Percentiles rank a stretch among this genome's conserved stretches.
Conservation (phyloP, 75 land plant species). For the Isoetes taiwanensis region DNA sequence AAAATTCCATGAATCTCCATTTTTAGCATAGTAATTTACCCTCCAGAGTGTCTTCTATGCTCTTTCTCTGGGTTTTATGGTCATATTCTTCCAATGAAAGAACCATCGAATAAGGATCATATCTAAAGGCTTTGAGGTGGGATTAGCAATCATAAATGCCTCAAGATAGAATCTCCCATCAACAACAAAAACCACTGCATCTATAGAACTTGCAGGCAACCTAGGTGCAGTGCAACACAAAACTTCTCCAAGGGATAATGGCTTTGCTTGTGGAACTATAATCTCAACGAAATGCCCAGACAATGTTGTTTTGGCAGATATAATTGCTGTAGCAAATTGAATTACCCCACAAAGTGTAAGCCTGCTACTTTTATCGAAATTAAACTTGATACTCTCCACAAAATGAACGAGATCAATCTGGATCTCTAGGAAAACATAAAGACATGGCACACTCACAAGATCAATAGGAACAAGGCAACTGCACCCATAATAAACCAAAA, state of each 20-base stretch:
- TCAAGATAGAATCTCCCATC: slow-evolving; percentile 92
- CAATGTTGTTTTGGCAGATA: slow-evolving; percentile 42
- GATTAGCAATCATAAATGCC: slow-evolving; percentile 97
- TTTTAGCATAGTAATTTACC: slow-evolving; percentile 97
- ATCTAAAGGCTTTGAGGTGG: slow-evolving; percentile 52
- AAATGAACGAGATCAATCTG: slow-evolving; percentile 43
- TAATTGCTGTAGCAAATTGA: slow-evolving; percentile 66
- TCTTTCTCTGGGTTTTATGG: too few relatives aligned
- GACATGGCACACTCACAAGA: slow-evolving; percentile 46
- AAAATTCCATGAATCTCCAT: slow-evolving; percentile 95
- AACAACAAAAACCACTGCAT: slow-evolving; percentile 37
- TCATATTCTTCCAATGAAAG: slow-evolving; percentile 76
- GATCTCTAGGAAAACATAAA: slow-evolving; percentile 90
- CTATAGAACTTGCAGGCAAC: slow-evolving; percentile 22
- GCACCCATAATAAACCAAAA: slow-evolving; percentile 87
- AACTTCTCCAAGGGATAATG: slow-evolving; percentile 88
- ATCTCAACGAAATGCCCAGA: slow-evolving; percentile 31
- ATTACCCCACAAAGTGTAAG: slow-evolving; percentile 75
- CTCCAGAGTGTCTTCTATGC: too few relatives aligned
- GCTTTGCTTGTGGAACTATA: slow-evolving; percentile 70
- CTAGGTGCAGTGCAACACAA: slow-evolving; percentile 84
- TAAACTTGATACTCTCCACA: slow-evolving; percentile 26
- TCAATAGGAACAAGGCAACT: slow-evolving; percentile 82
- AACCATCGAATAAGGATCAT: slow-evolving; percentile 70
- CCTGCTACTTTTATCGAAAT: slow-evolving; percentile 16